Evolutionary conservation across 2,329 filamentous ascomycete genomes (phyloP).

Genomic region (Furcasterigmium sp.): DNA sequence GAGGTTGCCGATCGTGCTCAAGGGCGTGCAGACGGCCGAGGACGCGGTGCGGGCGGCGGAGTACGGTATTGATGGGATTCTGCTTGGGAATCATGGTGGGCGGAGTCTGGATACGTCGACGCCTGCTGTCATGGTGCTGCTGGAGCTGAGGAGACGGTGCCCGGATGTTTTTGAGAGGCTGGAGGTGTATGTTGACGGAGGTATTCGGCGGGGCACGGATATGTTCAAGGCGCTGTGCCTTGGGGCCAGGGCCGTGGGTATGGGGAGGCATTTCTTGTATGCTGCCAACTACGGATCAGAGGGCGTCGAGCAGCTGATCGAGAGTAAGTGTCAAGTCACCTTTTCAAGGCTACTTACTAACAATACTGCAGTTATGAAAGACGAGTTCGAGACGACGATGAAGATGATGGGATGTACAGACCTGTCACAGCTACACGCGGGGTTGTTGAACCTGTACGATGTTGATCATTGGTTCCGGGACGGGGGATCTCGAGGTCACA

Average conservation of each 20-base stretch:
- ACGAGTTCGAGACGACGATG: slow-evolving; percentile 64
- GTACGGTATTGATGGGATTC: slow-evolving; percentile 59
- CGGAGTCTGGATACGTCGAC: slow-evolving; percentile 47
- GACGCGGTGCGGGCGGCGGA: slow-evolving; percentile 59
- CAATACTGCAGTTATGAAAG: slow-evolving; percentile 40
- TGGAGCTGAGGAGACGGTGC: slow-evolving; percentile 58
- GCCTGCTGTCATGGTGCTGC: slow-evolving; percentile 28
- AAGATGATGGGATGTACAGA: slow-evolving; percentile 15
- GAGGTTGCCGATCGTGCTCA: slow-evolving; percentile 55
- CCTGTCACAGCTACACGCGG: too few relatives aligned
- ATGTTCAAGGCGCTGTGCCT: slow-evolving; percentile 63
- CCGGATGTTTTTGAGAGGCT: slow-evolving; percentile 55
- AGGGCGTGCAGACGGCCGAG: slow-evolving; percentile 62
- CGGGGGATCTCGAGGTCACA: too few relatives aligned
- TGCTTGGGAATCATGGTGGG: slow-evolving; percentile 68
- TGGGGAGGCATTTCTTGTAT: slow-evolving; percentile 57
- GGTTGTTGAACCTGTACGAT: too few relatives aligned
- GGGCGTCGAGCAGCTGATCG: slow-evolving; percentile 46
- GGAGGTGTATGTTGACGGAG: slow-evolving; percentile 61
- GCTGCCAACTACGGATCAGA: slow-evolving; percentile 56
- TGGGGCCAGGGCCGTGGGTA: slow-evolving; percentile 57
- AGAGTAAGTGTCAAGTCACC: slow-evolving; percentile 44
- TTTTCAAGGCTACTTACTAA: slow-evolving; percentile 24
- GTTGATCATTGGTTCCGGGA: too few relatives aligned
- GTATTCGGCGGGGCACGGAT: slow-evolving; percentile 61